Percentiles rank a stretch among this genome's conserved stretches.
phyloP scores from a whole-genome alignment of 2,329 filamentous ascomycete species.

The Exophiala aquamarina region DNA sequence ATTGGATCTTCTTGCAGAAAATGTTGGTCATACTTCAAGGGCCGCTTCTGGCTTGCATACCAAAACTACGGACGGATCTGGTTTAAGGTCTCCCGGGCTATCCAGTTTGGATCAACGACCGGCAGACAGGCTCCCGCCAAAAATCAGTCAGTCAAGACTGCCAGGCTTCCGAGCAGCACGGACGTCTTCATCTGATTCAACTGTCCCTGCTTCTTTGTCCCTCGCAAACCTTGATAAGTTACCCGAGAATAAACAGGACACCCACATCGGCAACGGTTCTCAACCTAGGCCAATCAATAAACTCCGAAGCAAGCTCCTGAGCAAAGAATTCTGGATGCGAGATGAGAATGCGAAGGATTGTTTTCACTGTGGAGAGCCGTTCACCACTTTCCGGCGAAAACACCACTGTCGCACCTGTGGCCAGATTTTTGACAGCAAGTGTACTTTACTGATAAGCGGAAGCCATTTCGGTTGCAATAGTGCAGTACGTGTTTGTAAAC shows the following conservation, averaged over 20 bases:
- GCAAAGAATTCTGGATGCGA: slow-evolving; percentile 98
- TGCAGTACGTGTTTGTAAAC: slow-evolving; percentile 85
- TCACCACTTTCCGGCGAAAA: slow-evolving; percentile 91
- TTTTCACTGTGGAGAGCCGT: slow-evolving; percentile 85
- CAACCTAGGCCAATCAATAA: slow-evolving; percentile 51
- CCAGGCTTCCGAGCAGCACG: slow-evolving; percentile 45
- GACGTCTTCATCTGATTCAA: slow-evolving; percentile 40
- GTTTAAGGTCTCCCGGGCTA: slow-evolving; percentile 22
- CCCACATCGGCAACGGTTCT: slow-evolving; percentile 17
- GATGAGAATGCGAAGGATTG: slow-evolving; percentile 98
- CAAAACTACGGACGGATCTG: slow-evolving; percentile 8
- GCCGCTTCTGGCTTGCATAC: background rate
- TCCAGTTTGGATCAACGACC: slow-evolving; percentile 15
- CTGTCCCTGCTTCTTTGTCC: slow-evolving; percentile 5
- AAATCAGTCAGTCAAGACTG: slow-evolving; percentile 46
- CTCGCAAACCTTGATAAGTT: slow-evolving; percentile 6
- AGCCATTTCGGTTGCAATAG: slow-evolving; percentile 83
- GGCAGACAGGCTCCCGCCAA: slow-evolving; percentile 36
- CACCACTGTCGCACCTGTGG: slow-evolving; percentile 94
- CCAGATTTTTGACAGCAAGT: slow-evolving; percentile 98
- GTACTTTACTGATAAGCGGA: slow-evolving; percentile 86
- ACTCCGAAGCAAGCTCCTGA: slow-evolving; percentile 82
- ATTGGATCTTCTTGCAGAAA: slow-evolving; percentile 30
- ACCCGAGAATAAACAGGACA: slow-evolving; percentile 37
- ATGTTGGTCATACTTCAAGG: slow-evolving; percentile 8